Evolutionary conservation across 352 stramenopile species (phyloP).

Genomic region (Pythium pyrilobum): DNA sequence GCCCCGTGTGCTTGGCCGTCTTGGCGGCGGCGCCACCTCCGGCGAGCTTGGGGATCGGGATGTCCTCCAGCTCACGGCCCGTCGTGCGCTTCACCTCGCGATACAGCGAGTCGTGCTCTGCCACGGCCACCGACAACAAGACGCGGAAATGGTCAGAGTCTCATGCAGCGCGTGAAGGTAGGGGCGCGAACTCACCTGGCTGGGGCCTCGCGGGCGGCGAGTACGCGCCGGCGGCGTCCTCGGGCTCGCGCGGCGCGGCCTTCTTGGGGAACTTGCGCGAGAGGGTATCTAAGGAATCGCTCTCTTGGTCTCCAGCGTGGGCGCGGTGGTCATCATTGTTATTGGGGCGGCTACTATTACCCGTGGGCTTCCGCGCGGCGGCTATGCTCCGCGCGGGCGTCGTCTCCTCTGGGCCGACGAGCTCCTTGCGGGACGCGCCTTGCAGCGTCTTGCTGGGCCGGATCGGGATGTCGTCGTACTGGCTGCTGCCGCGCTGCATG

Average conservation of each 20-base stretch:
- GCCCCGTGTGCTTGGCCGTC: slow-evolving; percentile 28
- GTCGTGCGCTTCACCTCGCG: slow-evolving; percentile 77
- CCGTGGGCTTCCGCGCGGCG: slow-evolving; percentile 9
- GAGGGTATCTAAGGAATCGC: slow-evolving; percentile 58
- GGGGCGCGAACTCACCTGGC: slow-evolving; percentile 31
- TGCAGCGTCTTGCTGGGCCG: slow-evolving; percentile 31
- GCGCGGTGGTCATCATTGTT: slow-evolving; percentile 57
- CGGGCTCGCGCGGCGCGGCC: slow-evolving; percentile 11
- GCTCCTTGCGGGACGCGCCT: slow-evolving; percentile 18
- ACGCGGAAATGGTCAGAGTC: background rate
- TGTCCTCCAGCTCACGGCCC: slow-evolving; percentile 57
- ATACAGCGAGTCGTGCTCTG: slow-evolving; percentile 79
- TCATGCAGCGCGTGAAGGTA: background rate
- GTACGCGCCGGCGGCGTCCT: slow-evolving; percentile 12
- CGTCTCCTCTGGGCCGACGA: slow-evolving; percentile 21
- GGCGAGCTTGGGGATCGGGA: slow-evolving; percentile 41
- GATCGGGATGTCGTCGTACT: slow-evolving; percentile 39
- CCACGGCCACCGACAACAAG: background rate
- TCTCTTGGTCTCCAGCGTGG: slow-evolving; percentile 18
- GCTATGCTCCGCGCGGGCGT: slow-evolving; percentile 13
- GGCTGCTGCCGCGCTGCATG: slow-evolving; percentile 20
- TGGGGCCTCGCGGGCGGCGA: slow-evolving; percentile 28
- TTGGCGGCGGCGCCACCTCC: background rate
- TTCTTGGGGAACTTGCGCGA: slow-evolving; percentile 63
- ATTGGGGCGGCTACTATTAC: slow-evolving; percentile 22